Evolutionary conservation across 495 filamentous ascomycete genomes (phyloP).

Genomic region (Xanthoparmelia taractica): DNA sequence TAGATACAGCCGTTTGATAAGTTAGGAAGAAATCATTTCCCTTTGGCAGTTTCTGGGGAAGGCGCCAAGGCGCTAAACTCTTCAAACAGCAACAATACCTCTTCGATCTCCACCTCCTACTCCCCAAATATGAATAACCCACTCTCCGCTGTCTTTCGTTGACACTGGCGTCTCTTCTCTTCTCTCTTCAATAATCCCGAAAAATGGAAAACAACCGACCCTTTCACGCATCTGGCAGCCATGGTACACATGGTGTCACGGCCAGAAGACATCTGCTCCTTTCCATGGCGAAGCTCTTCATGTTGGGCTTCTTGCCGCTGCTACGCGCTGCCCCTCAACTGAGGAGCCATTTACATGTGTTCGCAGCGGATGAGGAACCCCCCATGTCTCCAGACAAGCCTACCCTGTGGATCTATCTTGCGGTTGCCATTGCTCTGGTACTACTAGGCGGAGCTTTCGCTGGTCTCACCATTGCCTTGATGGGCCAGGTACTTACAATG

Average conservation of each 20-base stretch:
- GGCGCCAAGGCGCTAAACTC: constrained; percentile 9
- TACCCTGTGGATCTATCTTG: constrained; percentile 62
- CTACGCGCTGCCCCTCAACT: constrained; percentile 36
- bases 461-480: constrained; percentile 84
- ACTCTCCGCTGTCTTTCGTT: background rate
- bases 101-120: background rate
- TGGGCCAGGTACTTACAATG: constrained; percentile 39
- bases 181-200: background rate
- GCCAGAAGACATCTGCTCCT: constrained; percentile 40
- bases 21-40: background rate
- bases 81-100: too few species aligned
- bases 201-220: constrained; percentile 8
- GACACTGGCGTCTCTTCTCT: background rate
- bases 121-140: background rate
- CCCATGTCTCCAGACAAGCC: constrained; percentile 46
- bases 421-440: constrained; percentile 64
- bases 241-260: constrained; percentile 27
- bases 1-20: too few species aligned
- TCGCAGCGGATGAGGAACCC: constrained; percentile 23
- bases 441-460: constrained; percentile 90
- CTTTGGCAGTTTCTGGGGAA: constrained; percentile 11
- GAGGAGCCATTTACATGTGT: constrained; percentile 16
- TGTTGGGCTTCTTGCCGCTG: constrained; percentile 39
- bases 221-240: background rate
- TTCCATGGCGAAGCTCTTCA: constrained; percentile 42